phyloP scores from a whole-genome alignment of 495 filamentous ascomycete species.

The Choiromyces venosus region DNA sequence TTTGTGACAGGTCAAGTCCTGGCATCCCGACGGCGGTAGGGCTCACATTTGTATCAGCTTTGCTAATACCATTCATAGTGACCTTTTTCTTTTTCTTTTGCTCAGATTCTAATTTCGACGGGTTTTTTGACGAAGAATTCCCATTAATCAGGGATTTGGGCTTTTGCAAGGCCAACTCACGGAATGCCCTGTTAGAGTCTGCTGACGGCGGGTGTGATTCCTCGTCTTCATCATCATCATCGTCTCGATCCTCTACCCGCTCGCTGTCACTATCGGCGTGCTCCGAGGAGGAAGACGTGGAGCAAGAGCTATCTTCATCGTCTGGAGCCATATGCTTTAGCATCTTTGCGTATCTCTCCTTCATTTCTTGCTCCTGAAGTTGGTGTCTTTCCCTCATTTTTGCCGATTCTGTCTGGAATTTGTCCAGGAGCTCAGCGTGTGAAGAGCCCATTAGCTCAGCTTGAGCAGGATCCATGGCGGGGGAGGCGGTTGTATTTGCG shows the following conservation, averaged over 20 bases:
- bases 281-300: background rate
- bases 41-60: background rate
- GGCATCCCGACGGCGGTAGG: background rate
- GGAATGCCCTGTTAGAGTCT: background rate
- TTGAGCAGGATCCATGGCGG: background rate
- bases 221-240: background rate
- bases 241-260: background rate
- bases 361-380: background rate
- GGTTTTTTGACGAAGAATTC: background rate
- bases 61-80: background rate
- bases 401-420: background rate
- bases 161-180: background rate
- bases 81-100: background rate
- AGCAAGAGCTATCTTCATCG: background rate
- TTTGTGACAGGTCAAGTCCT: slow-evolving; percentile 4
- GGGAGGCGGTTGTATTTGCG: background rate
- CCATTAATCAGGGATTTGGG: background rate
- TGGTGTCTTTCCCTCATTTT: background rate
- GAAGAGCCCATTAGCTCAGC: background rate
- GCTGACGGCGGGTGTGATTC: background rate
- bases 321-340: background rate
- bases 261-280: background rate
- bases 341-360: background rate
- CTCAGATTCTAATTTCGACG: background rate
- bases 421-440: background rate